phyloP scores from a whole-genome alignment of 352 stramenopile genomes.

The Thraustotheca clavata region DNA sequence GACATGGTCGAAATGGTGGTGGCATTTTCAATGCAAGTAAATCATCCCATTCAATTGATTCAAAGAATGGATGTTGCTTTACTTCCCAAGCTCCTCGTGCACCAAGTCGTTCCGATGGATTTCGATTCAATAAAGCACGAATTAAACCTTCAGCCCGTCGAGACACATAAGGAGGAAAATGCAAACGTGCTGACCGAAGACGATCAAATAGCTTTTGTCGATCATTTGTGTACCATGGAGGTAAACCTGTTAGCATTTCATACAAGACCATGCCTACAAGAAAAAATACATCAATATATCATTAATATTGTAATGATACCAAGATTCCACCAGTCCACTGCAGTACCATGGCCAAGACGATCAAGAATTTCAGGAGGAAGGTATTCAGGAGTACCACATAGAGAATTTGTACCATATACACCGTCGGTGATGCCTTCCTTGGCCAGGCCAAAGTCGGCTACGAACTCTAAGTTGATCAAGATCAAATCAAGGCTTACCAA shows the following conservation, averaged over 20 bases:
- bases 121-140: conserved; percentile 68
- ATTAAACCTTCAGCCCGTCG: conserved; percentile 65
- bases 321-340: conserved; percentile 91
- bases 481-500: conserved; percentile 31
- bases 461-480: background rate
- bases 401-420: conserved; percentile 57
- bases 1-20: conserved; percentile 68
- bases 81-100: conserved; percentile 57
- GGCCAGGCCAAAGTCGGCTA: conserved; percentile 66
- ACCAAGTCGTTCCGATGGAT: conserved; percentile 56
- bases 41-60: conserved; percentile 59
- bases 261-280: conserved; percentile 58
- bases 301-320: conserved; percentile 15
- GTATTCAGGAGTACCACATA: conserved; percentile 85
- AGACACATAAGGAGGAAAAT: conserved; percentile 81
- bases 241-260: conserved; percentile 75
- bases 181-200: conserved; percentile 58
- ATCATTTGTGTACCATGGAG: conserved; percentile 85
- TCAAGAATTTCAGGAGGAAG: conserved; percentile 80
- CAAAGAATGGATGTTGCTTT: conserved; percentile 73
- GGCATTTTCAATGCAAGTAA: conserved; percentile 48
- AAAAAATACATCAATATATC: background rate
- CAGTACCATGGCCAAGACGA: conserved; percentile 74
- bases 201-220: conserved; percentile 84
- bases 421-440: conserved; percentile 71